These are phyloP conservation scores for Geotrichum macrosporum DNA, from an alignment of 1,139 yeast species.

Conservation along the genomic window DNA sequence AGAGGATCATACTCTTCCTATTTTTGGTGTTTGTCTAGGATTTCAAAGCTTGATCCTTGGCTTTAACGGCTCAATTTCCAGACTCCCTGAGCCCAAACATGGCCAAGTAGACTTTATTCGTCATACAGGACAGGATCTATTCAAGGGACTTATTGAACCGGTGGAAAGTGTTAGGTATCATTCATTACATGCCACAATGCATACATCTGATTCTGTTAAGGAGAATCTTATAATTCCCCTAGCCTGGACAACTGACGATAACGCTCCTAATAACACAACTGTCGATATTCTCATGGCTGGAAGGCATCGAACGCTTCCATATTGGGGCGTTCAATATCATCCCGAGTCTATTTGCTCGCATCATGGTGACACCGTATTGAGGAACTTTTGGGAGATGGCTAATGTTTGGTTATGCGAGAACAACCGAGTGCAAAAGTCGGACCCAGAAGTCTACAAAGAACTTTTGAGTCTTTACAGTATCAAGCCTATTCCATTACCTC, in stretches of 20 bases:
- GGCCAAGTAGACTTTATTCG: constrained; percentile 70
- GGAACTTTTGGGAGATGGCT: constrained; percentile 61
- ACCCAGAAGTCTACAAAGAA: constrained; percentile 19
- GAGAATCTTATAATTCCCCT: constrained; percentile 27
- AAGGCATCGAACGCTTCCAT: constrained; percentile 56
- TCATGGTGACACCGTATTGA: constrained; percentile 54
- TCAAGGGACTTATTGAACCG: constrained; percentile 35
- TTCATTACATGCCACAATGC: constrained; percentile 63
- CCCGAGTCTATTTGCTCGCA: constrained; percentile 91
- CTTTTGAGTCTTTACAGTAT: constrained; percentile 26
- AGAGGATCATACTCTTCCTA: constrained; percentile 48
- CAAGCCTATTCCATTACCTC: constrained; percentile 26
- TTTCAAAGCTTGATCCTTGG: constrained; percentile 75
- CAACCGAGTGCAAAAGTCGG: constrained; percentile 12
- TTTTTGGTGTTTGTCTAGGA: constrained; percentile 90
- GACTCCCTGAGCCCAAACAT: constrained; percentile 62
- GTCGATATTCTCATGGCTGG: constrained; percentile 72
- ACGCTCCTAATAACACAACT: constrained; percentile 26
- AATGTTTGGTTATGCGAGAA: constrained; percentile 24
- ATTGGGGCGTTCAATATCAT: constrained; percentile 93
- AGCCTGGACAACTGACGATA: constrained; percentile 27
- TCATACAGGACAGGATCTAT: constrained; percentile 40
- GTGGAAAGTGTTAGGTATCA: constrained; percentile 84
- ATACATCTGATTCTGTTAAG: constrained; percentile 20
- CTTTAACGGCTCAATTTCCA: constrained; percentile 55